These are phyloP conservation scores for Aspergillus cejpii DNA, from an alignment of 2,329 filamentous ascomycete genomes.

Conservation along the genomic window DNA sequence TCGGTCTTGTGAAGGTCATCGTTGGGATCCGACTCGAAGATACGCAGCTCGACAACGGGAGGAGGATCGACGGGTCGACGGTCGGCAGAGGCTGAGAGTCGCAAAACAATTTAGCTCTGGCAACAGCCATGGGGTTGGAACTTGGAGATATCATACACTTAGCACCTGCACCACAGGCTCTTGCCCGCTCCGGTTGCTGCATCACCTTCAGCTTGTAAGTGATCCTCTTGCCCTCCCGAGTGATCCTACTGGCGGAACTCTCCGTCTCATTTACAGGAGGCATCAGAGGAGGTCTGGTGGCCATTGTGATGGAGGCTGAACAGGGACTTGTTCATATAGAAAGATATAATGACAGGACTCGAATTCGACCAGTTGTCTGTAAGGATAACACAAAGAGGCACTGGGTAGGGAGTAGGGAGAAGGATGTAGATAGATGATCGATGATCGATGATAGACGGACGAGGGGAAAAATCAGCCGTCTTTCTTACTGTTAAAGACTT, in stretches of 20 bases:
- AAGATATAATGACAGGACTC: too few species aligned
- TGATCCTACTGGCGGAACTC: constrained; percentile 51
- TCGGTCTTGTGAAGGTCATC: constrained; percentile 57
- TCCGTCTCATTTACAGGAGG: constrained; percentile 51
- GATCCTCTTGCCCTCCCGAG: constrained; percentile 67
- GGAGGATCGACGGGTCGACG: constrained; percentile 90
- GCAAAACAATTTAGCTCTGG: constrained; percentile 10
- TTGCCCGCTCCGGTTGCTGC: constrained; percentile 87
- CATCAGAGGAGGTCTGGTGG: constrained; percentile 31
- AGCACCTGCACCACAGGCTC: constrained; percentile 89
- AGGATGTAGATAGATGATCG: constrained; percentile 1
- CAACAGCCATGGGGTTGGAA: too few species aligned
- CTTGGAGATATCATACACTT: constrained; percentile 64
- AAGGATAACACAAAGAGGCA: not conserved
- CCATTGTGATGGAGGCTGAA: constrained; percentile 40
- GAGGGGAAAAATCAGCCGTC: constrained; percentile 8
- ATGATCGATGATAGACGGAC: constrained; percentile 3
- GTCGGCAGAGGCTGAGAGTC: constrained; percentile 64
- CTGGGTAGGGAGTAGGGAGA: not conserved
- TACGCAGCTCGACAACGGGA: constrained; percentile 83
- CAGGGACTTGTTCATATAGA: too few species aligned
- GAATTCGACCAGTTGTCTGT: too few species aligned
- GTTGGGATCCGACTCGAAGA: constrained; percentile 59
- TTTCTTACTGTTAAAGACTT: constrained; percentile 5
- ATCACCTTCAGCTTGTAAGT: constrained; percentile 79